Evolutionary conservation across 495 filamentous ascomycete species (phyloP).

Genomic region (Aspergillus nanangensis): DNA sequence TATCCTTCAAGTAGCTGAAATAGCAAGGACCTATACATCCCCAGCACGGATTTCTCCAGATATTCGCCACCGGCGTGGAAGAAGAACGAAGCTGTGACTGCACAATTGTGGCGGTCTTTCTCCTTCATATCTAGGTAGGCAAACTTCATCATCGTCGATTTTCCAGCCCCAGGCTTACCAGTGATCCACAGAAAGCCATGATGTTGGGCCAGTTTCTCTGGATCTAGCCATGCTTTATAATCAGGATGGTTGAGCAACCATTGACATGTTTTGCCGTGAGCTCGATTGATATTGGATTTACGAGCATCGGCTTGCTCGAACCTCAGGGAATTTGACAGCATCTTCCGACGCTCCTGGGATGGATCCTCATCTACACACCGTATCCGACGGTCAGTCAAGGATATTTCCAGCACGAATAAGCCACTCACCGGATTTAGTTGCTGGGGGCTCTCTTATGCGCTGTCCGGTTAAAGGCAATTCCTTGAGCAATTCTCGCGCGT

Average conservation of each 20-base stretch:
- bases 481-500: slow-evolving; percentile 24
- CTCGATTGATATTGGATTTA: slow-evolving; percentile 16
- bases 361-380: slow-evolving; percentile 7
- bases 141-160: slow-evolving; percentile 52
- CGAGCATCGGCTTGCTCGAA: slow-evolving; percentile 30
- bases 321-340: slow-evolving; percentile 17
- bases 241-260: slow-evolving; percentile 41
- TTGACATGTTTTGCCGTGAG: slow-evolving; percentile 36
- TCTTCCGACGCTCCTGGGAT: slow-evolving; percentile 10
- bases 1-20: slow-evolving; percentile 25
- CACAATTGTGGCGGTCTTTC: background rate
- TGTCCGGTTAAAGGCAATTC: slow-evolving; percentile 13
- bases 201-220: slow-evolving; percentile 26
- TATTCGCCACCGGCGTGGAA: slow-evolving; percentile 45
- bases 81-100: slow-evolving; percentile 42
- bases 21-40: slow-evolving; percentile 54
- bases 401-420: too few relatives aligned
- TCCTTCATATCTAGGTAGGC: slow-evolving; percentile 19
- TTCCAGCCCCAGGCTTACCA: slow-evolving; percentile 53
- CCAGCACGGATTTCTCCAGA: slow-evolving; percentile 46
- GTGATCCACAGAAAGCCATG: slow-evolving; percentile 54
- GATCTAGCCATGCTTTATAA: slow-evolving; percentile 47
- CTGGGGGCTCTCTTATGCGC: too few relatives aligned
- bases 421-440: too few relatives aligned
- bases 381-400: too few relatives aligned